These are phyloP conservation scores for Pseudocercospora eumusae DNA, from an alignment of 2,329 filamentous ascomycete genomes.

Conservation along the genomic window DNA sequence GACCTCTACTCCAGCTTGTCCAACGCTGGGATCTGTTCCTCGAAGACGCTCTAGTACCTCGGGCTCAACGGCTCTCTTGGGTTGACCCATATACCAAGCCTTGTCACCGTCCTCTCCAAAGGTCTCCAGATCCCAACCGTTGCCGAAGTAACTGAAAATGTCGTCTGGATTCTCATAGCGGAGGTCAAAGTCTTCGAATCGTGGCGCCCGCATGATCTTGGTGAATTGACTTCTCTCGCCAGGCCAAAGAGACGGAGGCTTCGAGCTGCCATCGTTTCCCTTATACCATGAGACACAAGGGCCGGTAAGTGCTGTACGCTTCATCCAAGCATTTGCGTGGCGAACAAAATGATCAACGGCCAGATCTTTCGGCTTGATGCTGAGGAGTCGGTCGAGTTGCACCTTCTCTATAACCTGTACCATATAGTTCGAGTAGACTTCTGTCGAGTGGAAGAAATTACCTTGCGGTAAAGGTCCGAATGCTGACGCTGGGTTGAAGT, in stretches of 20 bases:
- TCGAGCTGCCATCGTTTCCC: constrained; percentile 24
- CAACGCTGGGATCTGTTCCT: constrained; percentile 3
- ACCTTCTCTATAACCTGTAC: constrained; percentile 30
- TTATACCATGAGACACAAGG: constrained; percentile 31
- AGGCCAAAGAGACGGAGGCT: constrained; percentile 27
- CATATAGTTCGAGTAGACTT: constrained; percentile 27
- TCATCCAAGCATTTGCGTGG: constrained; percentile 28
- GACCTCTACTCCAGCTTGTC: constrained; percentile 3
- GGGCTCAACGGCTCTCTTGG: background rate
- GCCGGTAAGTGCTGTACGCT: constrained; percentile 27
- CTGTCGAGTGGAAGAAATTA: constrained; percentile 27
- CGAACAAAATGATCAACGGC: constrained; percentile 30
- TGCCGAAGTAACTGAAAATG: constrained; percentile 24
- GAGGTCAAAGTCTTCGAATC: constrained; percentile 30
- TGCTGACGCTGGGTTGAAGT: constrained; percentile 30
- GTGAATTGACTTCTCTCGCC: constrained; percentile 28
- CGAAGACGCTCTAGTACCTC: background rate
- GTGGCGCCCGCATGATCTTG: constrained; percentile 21
- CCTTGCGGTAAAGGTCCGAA: constrained; percentile 29
- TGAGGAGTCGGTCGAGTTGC: constrained; percentile 28
- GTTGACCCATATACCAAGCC: constrained; percentile 6
- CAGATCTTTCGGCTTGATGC: constrained; percentile 23
- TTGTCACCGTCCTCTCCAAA: constrained; percentile 1
- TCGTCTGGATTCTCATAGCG: constrained; percentile 23
- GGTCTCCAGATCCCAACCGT: constrained; percentile 16